A percentile compares a stretch with the other conserved stretches of the same genome.
phyloP scores from a whole-genome alignment of 2,329 filamentous ascomycete species.

The Niveomyces coronatus region DNA sequence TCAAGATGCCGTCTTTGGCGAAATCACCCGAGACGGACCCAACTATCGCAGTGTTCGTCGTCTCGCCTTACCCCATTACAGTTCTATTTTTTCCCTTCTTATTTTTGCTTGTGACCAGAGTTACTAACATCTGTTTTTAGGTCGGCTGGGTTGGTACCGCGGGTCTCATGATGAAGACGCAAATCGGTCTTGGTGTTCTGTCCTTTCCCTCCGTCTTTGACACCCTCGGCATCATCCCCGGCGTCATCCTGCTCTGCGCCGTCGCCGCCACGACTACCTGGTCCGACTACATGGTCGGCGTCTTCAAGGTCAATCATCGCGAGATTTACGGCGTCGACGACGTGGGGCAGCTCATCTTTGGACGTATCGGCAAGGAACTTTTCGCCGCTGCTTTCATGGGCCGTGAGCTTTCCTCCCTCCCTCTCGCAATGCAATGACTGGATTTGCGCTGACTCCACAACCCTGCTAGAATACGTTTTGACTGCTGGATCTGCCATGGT shows the following conservation, averaged over 20 bases:
- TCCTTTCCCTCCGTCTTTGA: constrained; percentile 36
- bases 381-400: constrained; percentile 26
- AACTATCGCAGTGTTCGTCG: too few relatives aligned
- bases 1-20: too few relatives aligned
- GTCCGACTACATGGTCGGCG: constrained; percentile 37
- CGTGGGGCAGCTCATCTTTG: constrained; percentile 36
- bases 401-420: too few relatives aligned
- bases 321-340: constrained; percentile 43
- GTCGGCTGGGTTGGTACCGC: too few relatives aligned
- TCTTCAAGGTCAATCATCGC: constrained; percentile 40
- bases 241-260: constrained; percentile 30
- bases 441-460: too few relatives aligned
- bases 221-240: constrained; percentile 35
- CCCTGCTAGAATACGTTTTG: constrained; percentile 18
- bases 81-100: too few relatives aligned
- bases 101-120: too few relatives aligned
- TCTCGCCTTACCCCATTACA: too few relatives aligned
- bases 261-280: constrained; percentile 35
- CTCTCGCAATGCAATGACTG: too few relatives aligned
- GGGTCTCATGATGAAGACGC: too few relatives aligned
- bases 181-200: constrained; percentile 34
- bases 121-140: too few relatives aligned
- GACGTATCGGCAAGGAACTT: constrained; percentile 31
- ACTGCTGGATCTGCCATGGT: constrained; percentile 30
- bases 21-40: too few relatives aligned